Evolutionary conservation across 495 filamentous ascomycete species (phyloP).

Genomic region (Pyrenula aspistea): DNA sequence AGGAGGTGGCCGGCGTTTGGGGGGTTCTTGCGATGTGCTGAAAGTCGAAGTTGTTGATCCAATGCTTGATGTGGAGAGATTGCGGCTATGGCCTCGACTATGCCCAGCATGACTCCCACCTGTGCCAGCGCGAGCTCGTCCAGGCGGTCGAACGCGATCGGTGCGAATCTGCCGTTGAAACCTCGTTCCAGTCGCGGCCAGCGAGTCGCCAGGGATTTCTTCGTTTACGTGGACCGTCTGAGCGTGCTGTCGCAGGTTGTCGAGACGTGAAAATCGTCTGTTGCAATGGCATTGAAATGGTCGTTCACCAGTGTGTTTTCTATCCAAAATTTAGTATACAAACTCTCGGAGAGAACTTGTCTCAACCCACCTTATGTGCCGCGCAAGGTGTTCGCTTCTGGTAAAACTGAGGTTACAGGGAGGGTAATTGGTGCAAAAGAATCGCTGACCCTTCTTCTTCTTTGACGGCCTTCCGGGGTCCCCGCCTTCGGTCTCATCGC

Average conservation of each 20-base stretch:
- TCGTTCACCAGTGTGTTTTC: constrained; percentile 95
- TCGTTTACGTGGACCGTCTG: constrained; percentile 98
- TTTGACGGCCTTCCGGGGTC: constrained; percentile 56
- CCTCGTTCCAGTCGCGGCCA: constrained; percentile 84
- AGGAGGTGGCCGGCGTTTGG: constrained; percentile 66
- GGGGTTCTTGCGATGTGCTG: constrained; percentile 35
- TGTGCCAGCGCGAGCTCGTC: constrained; percentile 64
- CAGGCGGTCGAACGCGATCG: constrained; percentile 61
- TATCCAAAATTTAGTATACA: constrained; percentile 14
- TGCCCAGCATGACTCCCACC: constrained; percentile 53
- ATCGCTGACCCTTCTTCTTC: constrained; percentile 94
- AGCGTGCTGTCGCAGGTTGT: constrained; percentile 93
- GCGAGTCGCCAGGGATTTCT: constrained; percentile 84
- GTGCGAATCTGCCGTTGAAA: constrained; percentile 93
- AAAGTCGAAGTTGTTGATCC: constrained; percentile 63
- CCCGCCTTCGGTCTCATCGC: constrained; percentile 62
- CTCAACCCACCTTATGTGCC: constrained; percentile 66
- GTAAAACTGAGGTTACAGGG: constrained; percentile 93
- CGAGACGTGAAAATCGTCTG: constrained; percentile 87
- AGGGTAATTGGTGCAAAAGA: constrained; percentile 95
- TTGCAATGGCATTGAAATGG: constrained; percentile 97
- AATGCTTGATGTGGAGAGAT: constrained; percentile 78
- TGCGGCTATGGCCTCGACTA: constrained; percentile 66
- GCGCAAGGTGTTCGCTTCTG: constrained; percentile 85
- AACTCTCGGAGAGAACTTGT: constrained; percentile 6